Evolutionary conservation across 2,329 filamentous ascomycete species (phyloP).

Genomic region (Beauveria sp.): DNA sequence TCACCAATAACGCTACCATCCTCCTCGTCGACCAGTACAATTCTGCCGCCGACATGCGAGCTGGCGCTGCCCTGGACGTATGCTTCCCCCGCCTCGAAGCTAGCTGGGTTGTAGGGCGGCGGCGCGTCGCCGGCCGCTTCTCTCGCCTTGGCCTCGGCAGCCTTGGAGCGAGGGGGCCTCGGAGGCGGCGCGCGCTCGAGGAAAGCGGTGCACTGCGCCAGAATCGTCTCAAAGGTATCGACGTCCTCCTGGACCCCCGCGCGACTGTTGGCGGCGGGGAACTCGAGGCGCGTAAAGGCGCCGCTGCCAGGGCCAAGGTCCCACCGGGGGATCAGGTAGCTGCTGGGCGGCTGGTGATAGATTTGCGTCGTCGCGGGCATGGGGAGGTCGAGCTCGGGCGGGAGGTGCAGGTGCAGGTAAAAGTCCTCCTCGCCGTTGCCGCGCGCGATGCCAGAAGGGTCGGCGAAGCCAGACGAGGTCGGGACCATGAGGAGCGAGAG

Average conservation of each 20-base stretch:
- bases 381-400: constrained; percentile 87
- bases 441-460: constrained; percentile 36
- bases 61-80: constrained; percentile 61
- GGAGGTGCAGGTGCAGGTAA: constrained; percentile 90
- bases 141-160: constrained; percentile 30
- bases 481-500: constrained; percentile 94
- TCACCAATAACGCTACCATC: constrained; percentile 94
- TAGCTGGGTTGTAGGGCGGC: constrained; percentile 70
- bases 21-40: constrained; percentile 91
- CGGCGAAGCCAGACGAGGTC: constrained; percentile 66
- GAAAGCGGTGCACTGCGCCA: constrained; percentile 96
- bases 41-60: constrained; percentile 54
- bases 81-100: constrained; percentile 71
- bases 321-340: constrained; percentile 93
- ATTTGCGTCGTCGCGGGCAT: constrained; percentile 94
- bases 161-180: constrained; percentile 25
- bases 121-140: constrained; percentile 36
- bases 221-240: constrained; percentile 93
- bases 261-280: constrained; percentile 65
- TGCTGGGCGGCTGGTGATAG: constrained; percentile 87
- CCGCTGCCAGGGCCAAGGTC: constrained; percentile 82
- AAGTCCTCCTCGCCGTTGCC: constrained; percentile 77
- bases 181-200: constrained; percentile 72
- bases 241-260: constrained; percentile 80
- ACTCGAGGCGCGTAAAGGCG: constrained; percentile 89